phyloP scores from a whole-genome alignment of 371 early-diverging fungal species.

The Circinella minor region DNA sequence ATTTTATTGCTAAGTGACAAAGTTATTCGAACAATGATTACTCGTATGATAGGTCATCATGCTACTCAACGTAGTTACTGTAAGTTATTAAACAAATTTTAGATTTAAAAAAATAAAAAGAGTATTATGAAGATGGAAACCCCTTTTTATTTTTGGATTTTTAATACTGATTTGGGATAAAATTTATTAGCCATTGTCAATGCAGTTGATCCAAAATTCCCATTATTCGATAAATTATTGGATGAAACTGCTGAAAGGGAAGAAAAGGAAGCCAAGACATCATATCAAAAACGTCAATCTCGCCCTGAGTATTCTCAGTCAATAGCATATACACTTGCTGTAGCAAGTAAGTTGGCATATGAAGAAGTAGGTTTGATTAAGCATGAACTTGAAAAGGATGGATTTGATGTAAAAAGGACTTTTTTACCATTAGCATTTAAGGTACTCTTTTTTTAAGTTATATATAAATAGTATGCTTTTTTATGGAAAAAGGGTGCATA shows the following conservation, averaged over 20 bases:
- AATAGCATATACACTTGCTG: slow-evolving; percentile 59
- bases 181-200: slow-evolving; percentile 39
- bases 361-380: slow-evolving; percentile 62
- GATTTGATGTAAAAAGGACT: slow-evolving; percentile 58
- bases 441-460: slow-evolving; percentile 28
- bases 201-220: slow-evolving; percentile 37
- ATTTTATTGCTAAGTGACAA: slow-evolving; percentile 43
- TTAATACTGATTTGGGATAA: not conserved
- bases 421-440: slow-evolving; percentile 63
- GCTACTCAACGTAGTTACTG: slow-evolving; percentile 36
- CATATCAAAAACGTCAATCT: not conserved
- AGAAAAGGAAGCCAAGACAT: not conserved
- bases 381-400: slow-evolving; percentile 56
- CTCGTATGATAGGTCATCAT: slow-evolving; percentile 41
- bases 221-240: slow-evolving; percentile 20
- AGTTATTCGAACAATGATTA: slow-evolving; percentile 34
- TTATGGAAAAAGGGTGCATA: too few relatives aligned
- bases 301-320: slow-evolving; percentile 50
- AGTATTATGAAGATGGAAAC: not conserved
- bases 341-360: slow-evolving; percentile 60
- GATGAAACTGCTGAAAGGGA: slow-evolving; percentile 2
- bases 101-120: too few relatives aligned
- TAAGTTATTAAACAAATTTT: slow-evolving; percentile 19
- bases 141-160: not conserved
- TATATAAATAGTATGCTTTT: too few relatives aligned